Percentiles rank a stretch among this genome's conserved stretches.
phyloP scores from a whole-genome alignment of 2,329 filamentous ascomycete genomes.

The Zymoseptoria crescenta region DNA sequence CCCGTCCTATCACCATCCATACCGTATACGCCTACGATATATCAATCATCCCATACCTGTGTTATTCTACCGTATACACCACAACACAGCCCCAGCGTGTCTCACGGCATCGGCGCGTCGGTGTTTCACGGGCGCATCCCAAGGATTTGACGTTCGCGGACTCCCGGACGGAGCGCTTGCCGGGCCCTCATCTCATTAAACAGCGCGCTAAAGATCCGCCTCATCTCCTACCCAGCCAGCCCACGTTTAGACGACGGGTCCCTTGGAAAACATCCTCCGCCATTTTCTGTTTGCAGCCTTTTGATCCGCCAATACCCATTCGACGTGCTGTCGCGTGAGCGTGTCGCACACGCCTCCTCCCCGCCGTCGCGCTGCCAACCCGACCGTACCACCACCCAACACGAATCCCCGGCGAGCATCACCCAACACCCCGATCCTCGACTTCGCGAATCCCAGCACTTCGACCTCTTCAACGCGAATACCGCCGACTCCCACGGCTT shows the following conservation, averaged over 20 bases:
- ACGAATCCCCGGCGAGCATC: not conserved
- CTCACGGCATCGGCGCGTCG: not conserved
- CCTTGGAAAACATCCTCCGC: not conserved
- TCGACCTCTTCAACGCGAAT: not conserved
- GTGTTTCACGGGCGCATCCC: not conserved
- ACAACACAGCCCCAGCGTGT: not conserved
- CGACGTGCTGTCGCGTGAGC: not conserved
- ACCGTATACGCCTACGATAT: not conserved
- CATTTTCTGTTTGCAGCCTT: not conserved
- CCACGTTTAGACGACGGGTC: not conserved
- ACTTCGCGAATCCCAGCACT: not conserved
- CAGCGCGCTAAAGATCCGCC: not conserved
- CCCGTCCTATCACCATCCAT: not conserved
- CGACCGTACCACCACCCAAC: not conserved
- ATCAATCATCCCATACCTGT: not conserved
- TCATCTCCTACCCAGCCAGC: not conserved
- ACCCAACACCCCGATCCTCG: not conserved
- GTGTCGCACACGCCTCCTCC: not conserved
- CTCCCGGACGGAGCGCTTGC: not conserved
- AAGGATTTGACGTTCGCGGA: not conserved
- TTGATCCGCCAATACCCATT: not conserved
- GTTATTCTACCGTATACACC: too few relatives aligned
- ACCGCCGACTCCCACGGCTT: not conserved
- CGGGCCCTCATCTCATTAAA: not conserved
- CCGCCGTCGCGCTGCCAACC: not conserved